phyloP scores from a whole-genome alignment of 345 rosid species.

The Geranium rotundifolium region DNA sequence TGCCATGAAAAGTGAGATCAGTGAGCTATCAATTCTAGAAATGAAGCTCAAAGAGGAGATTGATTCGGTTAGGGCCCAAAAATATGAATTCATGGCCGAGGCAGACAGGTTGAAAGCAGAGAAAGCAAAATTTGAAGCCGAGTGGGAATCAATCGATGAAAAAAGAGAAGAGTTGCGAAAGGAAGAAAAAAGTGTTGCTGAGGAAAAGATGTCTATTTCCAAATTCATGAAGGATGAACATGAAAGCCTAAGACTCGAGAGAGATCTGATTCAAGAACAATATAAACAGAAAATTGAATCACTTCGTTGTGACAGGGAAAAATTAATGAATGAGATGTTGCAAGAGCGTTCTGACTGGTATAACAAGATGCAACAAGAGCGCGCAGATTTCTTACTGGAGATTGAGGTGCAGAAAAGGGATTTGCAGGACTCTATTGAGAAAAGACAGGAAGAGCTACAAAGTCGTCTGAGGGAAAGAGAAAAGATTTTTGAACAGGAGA shows the following conservation, averaged over 20 bases:
- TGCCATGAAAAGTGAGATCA: slow-evolving; percentile 64
- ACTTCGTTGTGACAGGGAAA: slow-evolving; percentile 68
- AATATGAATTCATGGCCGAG: slow-evolving; percentile 61
- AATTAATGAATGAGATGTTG: slow-evolving; percentile 69
- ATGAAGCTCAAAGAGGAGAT: slow-evolving; percentile 89
- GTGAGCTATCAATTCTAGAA: slow-evolving; percentile 59
- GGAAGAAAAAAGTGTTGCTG: slow-evolving; percentile 44
- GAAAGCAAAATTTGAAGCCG: slow-evolving; percentile 76
- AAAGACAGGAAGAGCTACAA: slow-evolving; percentile 74
- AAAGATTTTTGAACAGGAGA: slow-evolving; percentile 70
- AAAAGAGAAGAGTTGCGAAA: slow-evolving; percentile 63
- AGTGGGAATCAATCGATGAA: slow-evolving; percentile 94
- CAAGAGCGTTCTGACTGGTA: slow-evolving; percentile 78
- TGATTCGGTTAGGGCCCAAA: slow-evolving; percentile 69
- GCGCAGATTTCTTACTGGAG: slow-evolving; percentile 62
- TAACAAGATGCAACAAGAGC: slow-evolving; percentile 79
- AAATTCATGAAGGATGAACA: slow-evolving; percentile 75
- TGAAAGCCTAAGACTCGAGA: slow-evolving; percentile 57
- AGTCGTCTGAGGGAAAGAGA: slow-evolving; percentile 57
- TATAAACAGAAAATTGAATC: slow-evolving; percentile 47
- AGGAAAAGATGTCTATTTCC: slow-evolving; percentile 52
- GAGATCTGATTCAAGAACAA: slow-evolving; percentile 53
- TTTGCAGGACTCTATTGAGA: slow-evolving; percentile 60
- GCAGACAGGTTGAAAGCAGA: slow-evolving; percentile 64
- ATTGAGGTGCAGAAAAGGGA: slow-evolving; percentile 80